phyloP scores from a whole-genome alignment of 2,329 filamentous ascomycete genomes.

The Cladobotryum protrusum region DNA sequence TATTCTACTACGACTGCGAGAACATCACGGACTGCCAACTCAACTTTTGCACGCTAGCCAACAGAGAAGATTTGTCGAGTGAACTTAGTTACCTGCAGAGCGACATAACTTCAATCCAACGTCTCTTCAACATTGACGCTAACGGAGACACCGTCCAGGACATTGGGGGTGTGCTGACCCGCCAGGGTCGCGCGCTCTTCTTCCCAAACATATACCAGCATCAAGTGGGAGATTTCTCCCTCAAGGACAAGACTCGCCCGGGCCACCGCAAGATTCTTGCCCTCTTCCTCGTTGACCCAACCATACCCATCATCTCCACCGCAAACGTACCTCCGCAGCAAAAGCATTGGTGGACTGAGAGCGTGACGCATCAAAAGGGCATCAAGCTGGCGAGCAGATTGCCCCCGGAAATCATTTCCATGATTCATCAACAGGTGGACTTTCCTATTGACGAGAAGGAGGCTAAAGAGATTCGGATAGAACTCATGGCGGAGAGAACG shows the following conservation, averaged over 20 bases:
- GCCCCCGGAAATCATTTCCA: constrained; percentile 17
- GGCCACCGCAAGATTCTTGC: constrained; percentile 57
- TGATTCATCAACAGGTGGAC: constrained; percentile 18
- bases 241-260: constrained; percentile 44
- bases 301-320: constrained; percentile 36
- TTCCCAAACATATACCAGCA: constrained; percentile 53
- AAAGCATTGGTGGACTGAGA: constrained; percentile 28
- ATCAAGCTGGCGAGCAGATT: constrained; percentile 2
- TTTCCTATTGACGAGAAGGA: constrained; percentile 17
- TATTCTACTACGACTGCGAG: constrained; percentile 55
- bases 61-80: constrained; percentile 22
- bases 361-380: neutral
- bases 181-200: constrained; percentile 43
- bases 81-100: constrained; percentile 24
- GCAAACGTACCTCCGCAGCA: constrained; percentile 40
- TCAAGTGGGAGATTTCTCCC: constrained; percentile 42
- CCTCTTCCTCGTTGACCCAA: constrained; percentile 55
- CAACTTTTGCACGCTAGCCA: constrained; percentile 42
- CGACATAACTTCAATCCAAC: constrained; percentile 27
- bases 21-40: constrained; percentile 52
- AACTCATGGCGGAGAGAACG: constrained; percentile 23
- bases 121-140: constrained; percentile 27
- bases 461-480: constrained; percentile 17
- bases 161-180: constrained; percentile 42
- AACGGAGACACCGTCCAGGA: constrained; percentile 21